phyloP scores from a whole-genome alignment of 495 filamentous ascomycete genomes.

The Glarea lozoyensis region DNA sequence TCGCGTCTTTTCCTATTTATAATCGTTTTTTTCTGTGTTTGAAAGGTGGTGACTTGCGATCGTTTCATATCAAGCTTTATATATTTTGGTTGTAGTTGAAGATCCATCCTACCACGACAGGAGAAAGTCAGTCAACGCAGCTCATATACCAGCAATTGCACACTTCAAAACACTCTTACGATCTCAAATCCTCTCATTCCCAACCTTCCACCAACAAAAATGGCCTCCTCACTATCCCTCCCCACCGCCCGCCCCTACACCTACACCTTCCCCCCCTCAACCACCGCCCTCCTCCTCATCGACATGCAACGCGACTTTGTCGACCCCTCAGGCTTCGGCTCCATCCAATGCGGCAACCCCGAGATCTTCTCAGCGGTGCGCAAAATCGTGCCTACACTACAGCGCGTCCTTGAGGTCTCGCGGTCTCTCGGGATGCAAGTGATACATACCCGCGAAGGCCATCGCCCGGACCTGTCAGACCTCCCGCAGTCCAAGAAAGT shows the following conservation, averaged over 20 bases:
- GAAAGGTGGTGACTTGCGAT: too few relatives aligned
- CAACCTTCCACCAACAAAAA: conserved; percentile 8
- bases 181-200: not conserved
- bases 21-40: too few relatives aligned
- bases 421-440: conserved; percentile 50
- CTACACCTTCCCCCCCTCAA: conserved; percentile 27
- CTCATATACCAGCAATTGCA: not conserved
- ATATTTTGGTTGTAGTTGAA: too few relatives aligned
- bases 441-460: conserved; percentile 62
- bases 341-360: conserved; percentile 19
- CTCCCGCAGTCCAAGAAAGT: conserved; percentile 45
- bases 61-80: too few relatives aligned
- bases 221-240: conserved; percentile 26
- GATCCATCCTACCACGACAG: too few relatives aligned
- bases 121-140: too few relatives aligned
- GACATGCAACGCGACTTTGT: conserved; percentile 67
- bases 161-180: not conserved
- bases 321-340: conserved; percentile 21
- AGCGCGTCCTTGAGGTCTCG: conserved; percentile 49
- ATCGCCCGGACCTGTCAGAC: conserved; percentile 51
- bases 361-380: conserved; percentile 31
- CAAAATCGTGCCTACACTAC: conserved; percentile 45
- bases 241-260: conserved; percentile 30
- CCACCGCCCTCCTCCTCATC: conserved; percentile 57
- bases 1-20: too few relatives aligned